Conservation (phyloP, 177 flowering plant species). For the Vitis hybrid region DNA sequence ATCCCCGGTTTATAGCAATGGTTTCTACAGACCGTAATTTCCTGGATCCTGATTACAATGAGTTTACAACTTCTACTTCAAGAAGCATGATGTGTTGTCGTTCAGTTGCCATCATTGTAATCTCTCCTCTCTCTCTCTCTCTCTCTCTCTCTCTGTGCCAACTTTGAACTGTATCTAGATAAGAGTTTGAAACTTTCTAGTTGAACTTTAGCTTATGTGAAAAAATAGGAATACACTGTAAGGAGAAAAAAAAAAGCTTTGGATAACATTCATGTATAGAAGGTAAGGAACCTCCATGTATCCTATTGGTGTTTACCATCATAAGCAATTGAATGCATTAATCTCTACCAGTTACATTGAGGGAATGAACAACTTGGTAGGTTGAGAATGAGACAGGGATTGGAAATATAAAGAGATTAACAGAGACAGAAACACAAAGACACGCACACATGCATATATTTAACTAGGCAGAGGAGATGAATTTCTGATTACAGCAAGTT, state of each 20-base stretch:
- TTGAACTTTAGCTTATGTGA: background rate
- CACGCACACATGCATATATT: too few relatives aligned
- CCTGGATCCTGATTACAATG: conserved; percentile 32
- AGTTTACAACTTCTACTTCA: conserved; percentile 39
- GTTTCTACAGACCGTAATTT: conserved; percentile 45
- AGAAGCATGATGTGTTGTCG: conserved; percentile 51
- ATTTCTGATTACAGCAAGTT: background rate
- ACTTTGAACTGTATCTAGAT: background rate
- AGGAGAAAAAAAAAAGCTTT: too few relatives aligned
- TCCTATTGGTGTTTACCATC: too few relatives aligned
- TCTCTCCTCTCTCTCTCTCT: conserved; percentile 11
- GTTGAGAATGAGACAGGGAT: too few relatives aligned
- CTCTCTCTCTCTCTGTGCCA: background rate
- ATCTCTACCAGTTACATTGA: too few relatives aligned
- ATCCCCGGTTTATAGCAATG: conserved; percentile 42
- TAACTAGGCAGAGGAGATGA: too few relatives aligned
- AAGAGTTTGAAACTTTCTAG: background rate
- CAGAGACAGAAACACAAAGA: too few relatives aligned
- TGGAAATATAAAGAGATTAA: too few relatives aligned
- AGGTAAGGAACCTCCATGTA: too few relatives aligned
- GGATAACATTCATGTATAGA: too few relatives aligned
- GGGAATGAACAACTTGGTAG: too few relatives aligned
- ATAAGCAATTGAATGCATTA: too few relatives aligned
- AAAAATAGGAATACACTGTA: background rate
- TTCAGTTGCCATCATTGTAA: conserved; percentile 46